Conservation (phyloP, 495 filamentous ascomycete genomes). For the Penicillium parvum region DNA sequence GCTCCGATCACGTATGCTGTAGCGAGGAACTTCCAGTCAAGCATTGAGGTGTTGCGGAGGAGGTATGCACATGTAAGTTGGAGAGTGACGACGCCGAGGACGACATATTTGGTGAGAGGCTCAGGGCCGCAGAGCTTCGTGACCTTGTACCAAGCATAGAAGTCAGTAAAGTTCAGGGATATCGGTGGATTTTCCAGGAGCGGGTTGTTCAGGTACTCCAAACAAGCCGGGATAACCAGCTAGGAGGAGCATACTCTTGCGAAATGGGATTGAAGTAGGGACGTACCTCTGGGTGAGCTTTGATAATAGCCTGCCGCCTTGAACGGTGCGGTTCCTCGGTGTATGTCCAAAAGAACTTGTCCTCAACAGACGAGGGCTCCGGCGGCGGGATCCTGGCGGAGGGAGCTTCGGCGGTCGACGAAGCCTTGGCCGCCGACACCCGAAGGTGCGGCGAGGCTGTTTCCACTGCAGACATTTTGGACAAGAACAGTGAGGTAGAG, state of each 20-base stretch:
- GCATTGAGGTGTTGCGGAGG: conserved; percentile 72
- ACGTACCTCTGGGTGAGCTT: conserved; percentile 89
- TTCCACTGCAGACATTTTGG: conserved; percentile 33
- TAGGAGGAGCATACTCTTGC: background rate
- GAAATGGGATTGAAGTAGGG: background rate
- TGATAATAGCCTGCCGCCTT: conserved; percentile 87
- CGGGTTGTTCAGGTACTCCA: conserved; percentile 6
- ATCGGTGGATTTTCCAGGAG: background rate
- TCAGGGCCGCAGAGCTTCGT: conserved; percentile 97
- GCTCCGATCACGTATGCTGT: conserved; percentile 91
- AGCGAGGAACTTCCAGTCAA: conserved; percentile 77
- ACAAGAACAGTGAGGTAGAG: conserved; percentile 9
- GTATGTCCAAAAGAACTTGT: conserved; percentile 87
- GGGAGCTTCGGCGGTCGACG: conserved; percentile 12
- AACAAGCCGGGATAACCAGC: background rate
- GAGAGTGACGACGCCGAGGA: conserved; percentile 75
- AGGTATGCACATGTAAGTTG: conserved; percentile 77
- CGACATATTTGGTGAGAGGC: conserved; percentile 91
- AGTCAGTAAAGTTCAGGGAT: conserved; percentile 9
- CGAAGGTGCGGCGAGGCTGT: conserved; percentile 37
- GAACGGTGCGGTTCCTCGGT: conserved; percentile 97
- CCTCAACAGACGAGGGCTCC: conserved; percentile 35
- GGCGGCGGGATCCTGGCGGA: conserved; percentile 33
- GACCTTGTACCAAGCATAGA: conserved; percentile 51
- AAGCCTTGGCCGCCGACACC: conserved; percentile 31